Conservation (phyloP, 2,329 filamentous ascomycete species). For the Sphaceloma murrayae region DNA sequence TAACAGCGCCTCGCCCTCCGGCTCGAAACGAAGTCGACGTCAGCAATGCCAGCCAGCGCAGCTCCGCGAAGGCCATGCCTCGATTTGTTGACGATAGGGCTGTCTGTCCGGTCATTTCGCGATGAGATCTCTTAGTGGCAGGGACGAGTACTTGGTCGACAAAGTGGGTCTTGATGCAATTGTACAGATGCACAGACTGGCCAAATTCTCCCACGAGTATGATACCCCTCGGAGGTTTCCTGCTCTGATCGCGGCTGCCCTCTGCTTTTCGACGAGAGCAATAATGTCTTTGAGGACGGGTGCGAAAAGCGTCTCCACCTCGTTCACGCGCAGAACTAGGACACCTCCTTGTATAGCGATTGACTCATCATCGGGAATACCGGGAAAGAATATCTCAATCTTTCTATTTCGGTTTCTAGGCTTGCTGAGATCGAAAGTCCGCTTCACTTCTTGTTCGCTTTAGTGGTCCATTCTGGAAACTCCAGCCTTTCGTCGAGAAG, state of each 20-base stretch:
- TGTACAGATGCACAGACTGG: slow-evolving; percentile 61
- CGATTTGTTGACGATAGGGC: slow-evolving; percentile 28
- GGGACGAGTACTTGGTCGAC: slow-evolving; percentile 40
- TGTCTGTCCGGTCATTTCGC: background rate
- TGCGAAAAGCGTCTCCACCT: slow-evolving; percentile 50
- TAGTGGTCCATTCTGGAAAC: slow-evolving; percentile 69
- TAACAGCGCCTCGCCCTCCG: slow-evolving; percentile 17
- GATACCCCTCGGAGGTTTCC: slow-evolving; percentile 49
- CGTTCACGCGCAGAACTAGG: slow-evolving; percentile 60
- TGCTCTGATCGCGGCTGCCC: slow-evolving; percentile 32
- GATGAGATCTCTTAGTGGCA: slow-evolving; percentile 32
- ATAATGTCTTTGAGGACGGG: slow-evolving; percentile 53
- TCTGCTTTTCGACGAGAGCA: slow-evolving; percentile 36
- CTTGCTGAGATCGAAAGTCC: slow-evolving; percentile 59
- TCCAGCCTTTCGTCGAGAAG: slow-evolving; percentile 75
- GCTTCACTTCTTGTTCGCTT: slow-evolving; percentile 75
- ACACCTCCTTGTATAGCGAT: slow-evolving; percentile 68
- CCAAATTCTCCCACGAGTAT: slow-evolving; percentile 75
- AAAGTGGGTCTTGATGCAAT: slow-evolving; percentile 60
- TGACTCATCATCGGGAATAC: slow-evolving; percentile 65
- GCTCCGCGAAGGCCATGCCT: slow-evolving; percentile 68
- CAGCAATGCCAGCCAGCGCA: slow-evolving; percentile 63
- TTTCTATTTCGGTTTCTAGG: slow-evolving; percentile 58
- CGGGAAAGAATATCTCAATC: slow-evolving; percentile 69
- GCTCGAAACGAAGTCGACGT: slow-evolving; percentile 37